Evolutionary conservation across 2,329 filamentous ascomycete species (phyloP).

Genomic region (Pyricularia grisea): DNA sequence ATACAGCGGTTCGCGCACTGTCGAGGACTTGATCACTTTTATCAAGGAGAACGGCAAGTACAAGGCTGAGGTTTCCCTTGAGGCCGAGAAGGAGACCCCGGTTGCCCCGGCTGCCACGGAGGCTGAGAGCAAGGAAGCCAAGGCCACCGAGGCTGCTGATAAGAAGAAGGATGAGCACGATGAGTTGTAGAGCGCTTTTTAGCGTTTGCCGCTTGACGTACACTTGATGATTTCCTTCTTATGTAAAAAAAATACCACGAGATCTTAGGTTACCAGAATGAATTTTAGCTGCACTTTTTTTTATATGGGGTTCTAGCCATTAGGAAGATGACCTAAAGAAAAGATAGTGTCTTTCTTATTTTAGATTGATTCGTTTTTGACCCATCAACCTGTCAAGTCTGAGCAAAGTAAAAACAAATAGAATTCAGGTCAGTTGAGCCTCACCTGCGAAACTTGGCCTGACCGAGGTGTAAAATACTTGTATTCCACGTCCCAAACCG

Average conservation of each 20-base stretch:
- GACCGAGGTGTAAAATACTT: background rate
- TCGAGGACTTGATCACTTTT: conserved; percentile 88
- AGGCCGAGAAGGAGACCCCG: conserved; percentile 42
- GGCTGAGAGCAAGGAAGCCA: conserved; percentile 26
- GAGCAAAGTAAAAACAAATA: background rate
- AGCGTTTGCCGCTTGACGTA: background rate
- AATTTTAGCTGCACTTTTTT: background rate
- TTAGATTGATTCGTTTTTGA: too few species aligned
- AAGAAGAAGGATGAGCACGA: conserved; percentile 50
- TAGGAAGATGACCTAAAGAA: background rate
- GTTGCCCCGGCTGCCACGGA: conserved; percentile 43
- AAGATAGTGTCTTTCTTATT: background rate
- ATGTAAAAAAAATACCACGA: conserved; percentile 6
- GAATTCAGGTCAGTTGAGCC: background rate
- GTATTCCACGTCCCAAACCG: background rate
- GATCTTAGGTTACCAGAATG: conserved; percentile 3
- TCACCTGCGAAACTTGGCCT: background rate
- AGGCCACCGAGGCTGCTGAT: conserved; percentile 32
- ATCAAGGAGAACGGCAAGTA: conserved; percentile 92
- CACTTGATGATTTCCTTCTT: conserved; percentile 1
- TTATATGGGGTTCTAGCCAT: background rate
- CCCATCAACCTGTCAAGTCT: background rate
- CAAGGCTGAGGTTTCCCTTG: conserved; percentile 58
- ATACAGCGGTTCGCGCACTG: conserved; percentile 78
- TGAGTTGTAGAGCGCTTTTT: conserved; percentile 55